Evolutionary conservation across 169 alveolate genomes (phyloP).

Genomic region (Perkinsus marinus): DNA sequence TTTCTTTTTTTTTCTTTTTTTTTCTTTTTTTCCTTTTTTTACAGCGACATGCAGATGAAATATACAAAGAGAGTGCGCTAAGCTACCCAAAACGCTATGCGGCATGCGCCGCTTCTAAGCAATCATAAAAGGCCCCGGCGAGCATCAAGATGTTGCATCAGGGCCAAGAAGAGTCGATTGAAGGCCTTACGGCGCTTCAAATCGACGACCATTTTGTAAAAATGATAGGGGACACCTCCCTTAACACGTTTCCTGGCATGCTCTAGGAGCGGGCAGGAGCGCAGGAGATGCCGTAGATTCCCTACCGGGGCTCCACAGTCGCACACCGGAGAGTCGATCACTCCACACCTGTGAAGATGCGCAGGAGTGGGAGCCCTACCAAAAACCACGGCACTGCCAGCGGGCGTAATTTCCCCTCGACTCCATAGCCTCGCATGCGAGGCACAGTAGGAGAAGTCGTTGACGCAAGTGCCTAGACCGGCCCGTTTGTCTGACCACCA

Average conservation of each 20-base stretch:
- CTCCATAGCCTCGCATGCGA: background rate
- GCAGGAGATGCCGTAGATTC: background rate
- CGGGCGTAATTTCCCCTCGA: background rate
- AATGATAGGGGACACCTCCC: background rate
- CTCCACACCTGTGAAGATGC: background rate
- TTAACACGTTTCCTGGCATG: background rate
- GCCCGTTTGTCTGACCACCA: background rate
- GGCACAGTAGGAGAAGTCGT: background rate
- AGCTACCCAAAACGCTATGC: no score
- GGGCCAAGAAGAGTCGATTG: background rate
- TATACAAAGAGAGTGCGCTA: no score
- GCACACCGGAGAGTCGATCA: background rate
- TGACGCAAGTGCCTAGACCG: background rate
- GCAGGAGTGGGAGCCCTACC: background rate
- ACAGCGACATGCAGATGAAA: no score
- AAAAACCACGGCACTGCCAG: background rate
- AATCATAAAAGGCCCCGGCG: no score
- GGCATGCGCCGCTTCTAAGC: no score
- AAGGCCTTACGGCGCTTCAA: background rate
- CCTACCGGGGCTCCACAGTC: background rate
- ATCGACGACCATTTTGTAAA: background rate
- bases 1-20: no score
- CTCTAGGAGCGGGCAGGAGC: background rate
- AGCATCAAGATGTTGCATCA: background rate
- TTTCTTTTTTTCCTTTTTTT: no score